Evolutionary conservation across 179 eudicot genomes (phyloP).

Genomic region (Silene coronaria): DNA sequence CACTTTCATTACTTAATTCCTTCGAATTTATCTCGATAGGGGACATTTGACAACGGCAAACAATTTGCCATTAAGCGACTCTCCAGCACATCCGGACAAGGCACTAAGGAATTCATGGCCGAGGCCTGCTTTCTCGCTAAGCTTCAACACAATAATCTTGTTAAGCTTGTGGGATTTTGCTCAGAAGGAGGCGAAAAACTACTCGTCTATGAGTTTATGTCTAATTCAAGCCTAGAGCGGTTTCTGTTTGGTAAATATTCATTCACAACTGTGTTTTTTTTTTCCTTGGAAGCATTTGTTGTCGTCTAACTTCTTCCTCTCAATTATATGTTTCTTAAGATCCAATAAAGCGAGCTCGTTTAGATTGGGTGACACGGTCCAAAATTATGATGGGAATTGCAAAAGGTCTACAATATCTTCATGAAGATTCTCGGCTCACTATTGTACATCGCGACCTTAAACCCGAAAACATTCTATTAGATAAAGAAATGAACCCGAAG

Average conservation of each 20-base stretch:
- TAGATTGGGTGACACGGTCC: conserved; percentile 24
- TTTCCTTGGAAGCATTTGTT: no score
- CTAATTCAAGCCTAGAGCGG: neutral
- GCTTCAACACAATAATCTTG: neutral
- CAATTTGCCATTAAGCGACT: conserved; percentile 19
- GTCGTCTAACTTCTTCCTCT: no score
- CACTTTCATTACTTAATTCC: neutral
- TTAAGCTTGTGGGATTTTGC: neutral
- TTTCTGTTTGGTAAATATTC: neutral
- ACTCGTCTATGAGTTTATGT: neutral
- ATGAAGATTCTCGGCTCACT: conserved; percentile 33
- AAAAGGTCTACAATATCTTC: conserved; percentile 22
- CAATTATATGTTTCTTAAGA: neutral
- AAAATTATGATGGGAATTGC: conserved; percentile 27
- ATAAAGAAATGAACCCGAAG: neutral
- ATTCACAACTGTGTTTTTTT: no score
- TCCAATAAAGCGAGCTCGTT: neutral
- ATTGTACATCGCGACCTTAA: conserved; percentile 47
- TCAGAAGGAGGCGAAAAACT: neutral
- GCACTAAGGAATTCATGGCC: neutral
- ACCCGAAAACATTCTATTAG: conserved; percentile 29
- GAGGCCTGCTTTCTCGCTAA: neutral
- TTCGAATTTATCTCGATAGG: neutral
- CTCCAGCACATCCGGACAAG: neutral
- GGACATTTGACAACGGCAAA: conserved; percentile 1